Evolutionary conservation across 2,329 filamentous ascomycete genomes (phyloP).

Genomic region (Penicillium sp.): DNA sequence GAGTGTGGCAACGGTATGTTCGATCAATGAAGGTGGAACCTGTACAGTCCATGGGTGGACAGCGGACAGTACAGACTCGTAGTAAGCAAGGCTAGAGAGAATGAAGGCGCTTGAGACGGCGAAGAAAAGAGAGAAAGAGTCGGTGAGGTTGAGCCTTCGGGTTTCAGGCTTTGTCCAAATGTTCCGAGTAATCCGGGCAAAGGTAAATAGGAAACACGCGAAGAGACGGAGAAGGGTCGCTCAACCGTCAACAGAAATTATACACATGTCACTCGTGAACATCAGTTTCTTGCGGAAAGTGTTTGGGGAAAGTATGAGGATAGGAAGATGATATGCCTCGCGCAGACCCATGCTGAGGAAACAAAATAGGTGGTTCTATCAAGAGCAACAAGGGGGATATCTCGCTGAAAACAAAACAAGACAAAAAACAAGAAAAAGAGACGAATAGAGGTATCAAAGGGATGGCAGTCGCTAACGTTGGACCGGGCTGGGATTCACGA

Average conservation of each 20-base stretch:
- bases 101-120: background rate
- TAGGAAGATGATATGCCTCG: slow-evolving; percentile 19
- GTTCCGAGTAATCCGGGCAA: background rate
- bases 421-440: slow-evolving; percentile 11
- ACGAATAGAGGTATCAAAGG: slow-evolving; percentile 5
- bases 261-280: slow-evolving; percentile 37
- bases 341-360: slow-evolving; percentile 16
- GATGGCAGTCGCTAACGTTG: slow-evolving; percentile 5
- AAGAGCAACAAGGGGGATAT: slow-evolving; percentile 23
- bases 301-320: slow-evolving; percentile 4
- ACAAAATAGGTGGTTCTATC: slow-evolving; percentile 22
- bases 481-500: background rate
- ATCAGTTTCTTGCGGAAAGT: slow-evolving; percentile 26
- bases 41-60: background rate
- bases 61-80: background rate
- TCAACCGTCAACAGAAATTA: slow-evolving; percentile 24
- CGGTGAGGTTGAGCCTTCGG: background rate
- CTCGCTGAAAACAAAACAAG: slow-evolving; percentile 21
- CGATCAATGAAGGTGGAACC: slow-evolving; percentile 5
- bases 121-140: slow-evolving; percentile 1
- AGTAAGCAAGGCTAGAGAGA: slow-evolving; percentile 1
- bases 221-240: slow-evolving; percentile 16
- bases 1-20: slow-evolving; percentile 12
- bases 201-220: slow-evolving; percentile 1
- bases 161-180: background rate